Evolutionary conservation across 495 filamentous ascomycete genomes (phyloP).

Genomic region (Penicillium macrosclerotiorum): DNA sequence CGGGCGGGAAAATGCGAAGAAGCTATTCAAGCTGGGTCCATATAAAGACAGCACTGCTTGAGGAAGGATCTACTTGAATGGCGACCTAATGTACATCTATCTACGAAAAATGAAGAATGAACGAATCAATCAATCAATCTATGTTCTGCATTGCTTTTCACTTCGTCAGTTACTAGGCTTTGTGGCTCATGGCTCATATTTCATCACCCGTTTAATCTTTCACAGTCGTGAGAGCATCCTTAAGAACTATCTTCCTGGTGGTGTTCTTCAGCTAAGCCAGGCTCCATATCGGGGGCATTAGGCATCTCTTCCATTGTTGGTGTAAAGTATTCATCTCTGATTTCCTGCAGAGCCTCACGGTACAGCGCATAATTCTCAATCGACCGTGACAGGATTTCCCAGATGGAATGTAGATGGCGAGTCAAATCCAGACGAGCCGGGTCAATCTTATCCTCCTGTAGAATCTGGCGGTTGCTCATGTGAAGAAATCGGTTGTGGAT

Average conservation of each 20-base stretch:
- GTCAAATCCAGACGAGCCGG: constrained; percentile 13
- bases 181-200: too few relatives aligned
- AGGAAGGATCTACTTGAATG: too few relatives aligned
- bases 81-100: too few relatives aligned
- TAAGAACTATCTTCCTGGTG: background rate
- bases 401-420: constrained; percentile 15
- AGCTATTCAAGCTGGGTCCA: constrained; percentile 46
- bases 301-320: constrained; percentile 15
- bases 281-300: constrained; percentile 2
- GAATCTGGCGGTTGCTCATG: constrained; percentile 15
- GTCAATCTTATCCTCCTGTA: constrained; percentile 9
- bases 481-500: constrained; percentile 25
- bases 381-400: constrained; percentile 15
- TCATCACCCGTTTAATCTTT: background rate
- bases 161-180: too few relatives aligned
- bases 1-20: constrained; percentile 53
- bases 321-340: constrained; percentile 14
- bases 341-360: constrained; percentile 3
- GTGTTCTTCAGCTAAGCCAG: background rate
- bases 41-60: constrained; percentile 41
- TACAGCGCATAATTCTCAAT: constrained; percentile 21
- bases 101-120: too few relatives aligned
- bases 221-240: background rate
- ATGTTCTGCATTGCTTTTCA: too few relatives aligned
- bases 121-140: too few relatives aligned